A percentile compares a stretch with the other conserved stretches of the same genome.
Conservation (phyloP, 768 basidiomycete genomes). For the Phylloporus scabripes region DNA sequence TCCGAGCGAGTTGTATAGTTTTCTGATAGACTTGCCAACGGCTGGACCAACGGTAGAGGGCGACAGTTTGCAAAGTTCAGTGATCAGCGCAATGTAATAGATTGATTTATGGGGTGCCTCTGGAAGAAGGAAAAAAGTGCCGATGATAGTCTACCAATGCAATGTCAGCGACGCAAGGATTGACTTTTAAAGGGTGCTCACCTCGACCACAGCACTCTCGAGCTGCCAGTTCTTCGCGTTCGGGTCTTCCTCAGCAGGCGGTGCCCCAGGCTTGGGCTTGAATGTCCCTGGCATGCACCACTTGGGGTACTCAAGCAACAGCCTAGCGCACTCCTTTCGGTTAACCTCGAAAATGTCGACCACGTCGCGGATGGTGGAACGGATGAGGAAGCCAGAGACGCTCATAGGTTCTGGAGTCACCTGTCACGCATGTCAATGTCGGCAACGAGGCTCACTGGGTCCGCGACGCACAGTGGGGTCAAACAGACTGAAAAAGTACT, state of each 20-base stretch:
- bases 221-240: constrained; percentile 75
- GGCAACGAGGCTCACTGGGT: not conserved
- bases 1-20: constrained; percentile 71
- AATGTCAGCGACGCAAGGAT: not conserved
- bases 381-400: constrained; percentile 74
- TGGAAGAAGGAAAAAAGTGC: constrained; percentile 70
- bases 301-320: constrained; percentile 80
- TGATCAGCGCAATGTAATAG: constrained; percentile 85
- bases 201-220: constrained; percentile 86
- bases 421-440: constrained; percentile 34
- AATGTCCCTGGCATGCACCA: constrained; percentile 84
- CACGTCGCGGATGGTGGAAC: constrained; percentile 67
- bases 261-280: constrained; percentile 66
- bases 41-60: constrained; percentile 92
- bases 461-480: constrained; percentile 45
- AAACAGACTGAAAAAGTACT: constrained; percentile 64
- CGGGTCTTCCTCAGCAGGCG: constrained; percentile 44
- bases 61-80: constrained; percentile 92
- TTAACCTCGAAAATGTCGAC: constrained; percentile 93
- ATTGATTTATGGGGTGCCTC: constrained; percentile 69
- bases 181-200: constrained; percentile 25
- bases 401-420: constrained; percentile 71
- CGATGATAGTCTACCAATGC: constrained; percentile 58
- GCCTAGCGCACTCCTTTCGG: constrained; percentile 86
- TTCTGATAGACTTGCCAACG: constrained; percentile 92